A percentile compares a stretch with the other conserved stretches of the same genome.
These are phyloP conservation scores for Cyanodermella asteris DNA, from an alignment of 2,329 filamentous ascomycete genomes.

Conservation along the genomic window DNA sequence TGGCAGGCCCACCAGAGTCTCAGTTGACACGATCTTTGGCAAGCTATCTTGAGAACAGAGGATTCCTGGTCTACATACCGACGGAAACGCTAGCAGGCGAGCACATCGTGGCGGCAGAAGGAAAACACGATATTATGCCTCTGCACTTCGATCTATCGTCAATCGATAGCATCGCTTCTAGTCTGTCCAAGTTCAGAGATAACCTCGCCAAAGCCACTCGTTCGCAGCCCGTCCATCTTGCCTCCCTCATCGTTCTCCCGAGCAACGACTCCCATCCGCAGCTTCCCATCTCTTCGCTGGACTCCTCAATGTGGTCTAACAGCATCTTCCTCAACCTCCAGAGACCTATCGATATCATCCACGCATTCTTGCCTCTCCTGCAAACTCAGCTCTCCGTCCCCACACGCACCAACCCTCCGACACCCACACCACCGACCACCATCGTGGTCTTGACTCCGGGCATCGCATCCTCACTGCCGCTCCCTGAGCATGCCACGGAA, in stretches of 20 bases:
- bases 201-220: constrained; percentile 23
- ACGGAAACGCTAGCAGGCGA: constrained; percentile 75
- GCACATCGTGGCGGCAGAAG: constrained; percentile 49
- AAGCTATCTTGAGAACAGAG: constrained; percentile 69
- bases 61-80: constrained; percentile 83
- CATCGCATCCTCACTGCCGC: constrained; percentile 58
- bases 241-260: constrained; percentile 65
- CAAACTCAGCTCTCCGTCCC: constrained; percentile 24
- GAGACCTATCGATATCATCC: constrained; percentile 69
- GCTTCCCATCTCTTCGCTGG: constrained; percentile 66
- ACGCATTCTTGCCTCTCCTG: constrained; percentile 68
- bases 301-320: constrained; percentile 66
- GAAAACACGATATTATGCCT: constrained; percentile 61
- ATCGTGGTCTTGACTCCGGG: constrained; percentile 59
- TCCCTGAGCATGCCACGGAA: constrained; percentile 67
- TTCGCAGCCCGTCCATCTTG: constrained; percentile 53
- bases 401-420: too few species aligned
- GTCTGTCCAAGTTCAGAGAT: constrained; percentile 1
- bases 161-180: constrained; percentile 13
- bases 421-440: constrained; percentile 36
- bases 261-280: constrained; percentile 56
- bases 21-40: constrained; percentile 66
- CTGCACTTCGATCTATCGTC: constrained; percentile 43
- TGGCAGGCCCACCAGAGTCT: constrained; percentile 71
- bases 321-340: constrained; percentile 82